Evolutionary conservation across 2,329 filamentous ascomycete genomes (phyloP).

Genomic region (Fusarium mangiferae): DNA sequence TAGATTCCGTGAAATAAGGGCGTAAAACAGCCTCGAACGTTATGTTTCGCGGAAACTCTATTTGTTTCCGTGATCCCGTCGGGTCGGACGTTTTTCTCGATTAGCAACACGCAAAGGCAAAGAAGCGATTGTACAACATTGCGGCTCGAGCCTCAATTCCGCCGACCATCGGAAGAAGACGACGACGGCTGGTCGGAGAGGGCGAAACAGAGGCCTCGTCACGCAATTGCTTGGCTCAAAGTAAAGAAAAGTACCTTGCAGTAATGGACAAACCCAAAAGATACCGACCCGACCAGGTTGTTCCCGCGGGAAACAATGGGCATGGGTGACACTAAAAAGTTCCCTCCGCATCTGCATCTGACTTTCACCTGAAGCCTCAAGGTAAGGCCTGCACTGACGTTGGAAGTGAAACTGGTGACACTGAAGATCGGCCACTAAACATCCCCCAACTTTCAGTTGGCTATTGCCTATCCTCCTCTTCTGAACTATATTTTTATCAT

Average conservation of each 20-base stretch:
- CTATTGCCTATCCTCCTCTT: background rate
- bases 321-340: background rate
- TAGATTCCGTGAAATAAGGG: background rate
- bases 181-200: background rate
- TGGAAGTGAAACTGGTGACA: constrained; percentile 4
- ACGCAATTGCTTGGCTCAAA: background rate
- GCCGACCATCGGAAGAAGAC: background rate
- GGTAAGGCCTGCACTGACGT: background rate
- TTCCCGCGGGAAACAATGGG: background rate
- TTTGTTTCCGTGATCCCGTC: background rate
- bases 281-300: background rate
- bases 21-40: background rate
- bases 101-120: background rate
- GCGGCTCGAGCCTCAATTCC: constrained; percentile 5
- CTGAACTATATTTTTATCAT: background rate
- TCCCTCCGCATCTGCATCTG: background rate
- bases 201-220: background rate
- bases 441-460: background rate
- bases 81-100: background rate
- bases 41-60: background rate
- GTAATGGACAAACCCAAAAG: background rate
- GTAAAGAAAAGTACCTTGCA: background rate
- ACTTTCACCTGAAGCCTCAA: background rate
- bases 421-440: constrained; percentile 13
- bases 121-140: background rate